Evolutionary conservation across 805 yeast species (phyloP), one percentile per base, ranked within the genome.

Genomic region (Candida xyloterini): DNA sequence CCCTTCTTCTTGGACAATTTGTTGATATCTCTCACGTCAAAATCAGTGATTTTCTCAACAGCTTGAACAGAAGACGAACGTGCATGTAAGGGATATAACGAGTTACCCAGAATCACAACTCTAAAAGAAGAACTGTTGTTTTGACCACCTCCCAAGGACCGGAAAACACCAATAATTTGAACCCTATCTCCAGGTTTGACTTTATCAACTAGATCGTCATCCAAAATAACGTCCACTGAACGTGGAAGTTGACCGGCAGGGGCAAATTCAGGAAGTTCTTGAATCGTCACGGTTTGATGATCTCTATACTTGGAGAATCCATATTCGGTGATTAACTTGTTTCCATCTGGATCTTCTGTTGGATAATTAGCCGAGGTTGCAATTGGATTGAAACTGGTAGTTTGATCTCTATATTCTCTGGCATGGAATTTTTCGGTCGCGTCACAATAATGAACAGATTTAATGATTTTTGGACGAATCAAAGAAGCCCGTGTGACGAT

Each of bases 171-270:
- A 9, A 93, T 93, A 30, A 91, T 69, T 66, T 90, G 96, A 24
- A 90, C 81, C 59, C 99, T 77, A 62, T 93, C 99, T 54, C 99
- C 99, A 0, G 99, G 98, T 60, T 93, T 93, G 33, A 86, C 84
- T 40, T 66, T 68, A 60, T 93, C 99, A 2, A 93, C 98, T 48
- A 93, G 71, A 59, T 93, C 99, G 56, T 90, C 97, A 61, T 91
- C 96, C 54, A 93, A 67, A n/a, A 91, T 78, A 16, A 91, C 84
- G 57, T 93, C 99, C 25, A 93, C 75, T 2, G 95, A 81, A 55
- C 98, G 74, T 25, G 99, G 99, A 47, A 93, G 71, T 66, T 91
- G 98, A 41, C 99, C 99, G 0, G 98, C 95, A 11, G 98, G 99
- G 1, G 98, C 96, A 47, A 82, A 73, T 66, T 93, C 98, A 1